Conservation (phyloP, 73 alveolate genomes). For the Symbiodinium natans region DNA sequence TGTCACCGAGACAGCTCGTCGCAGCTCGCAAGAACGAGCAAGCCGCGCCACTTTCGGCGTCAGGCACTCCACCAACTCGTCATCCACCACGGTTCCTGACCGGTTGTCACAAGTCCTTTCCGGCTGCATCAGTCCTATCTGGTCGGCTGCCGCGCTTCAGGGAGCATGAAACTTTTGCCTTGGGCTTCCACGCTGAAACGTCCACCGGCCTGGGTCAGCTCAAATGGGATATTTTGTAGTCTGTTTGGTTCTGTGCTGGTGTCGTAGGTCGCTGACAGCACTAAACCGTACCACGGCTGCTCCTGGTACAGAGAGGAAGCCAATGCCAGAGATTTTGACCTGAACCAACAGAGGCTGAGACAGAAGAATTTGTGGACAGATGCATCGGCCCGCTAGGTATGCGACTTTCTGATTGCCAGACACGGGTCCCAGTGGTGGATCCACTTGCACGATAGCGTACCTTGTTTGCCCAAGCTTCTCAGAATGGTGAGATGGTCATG, state of each 20-base stretch:
- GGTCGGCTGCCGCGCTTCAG: too few species aligned
- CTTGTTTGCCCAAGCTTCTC: too few species aligned
- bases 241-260: too few species aligned
- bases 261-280: slow-evolving; percentile 96
- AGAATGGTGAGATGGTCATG: too few species aligned
- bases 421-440: slow-evolving; percentile 99
- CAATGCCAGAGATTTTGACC: slow-evolving; percentile 95
- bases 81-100: slow-evolving; percentile 96
- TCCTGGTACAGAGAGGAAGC: slow-evolving; percentile 95
- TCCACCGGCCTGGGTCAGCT: not conserved
- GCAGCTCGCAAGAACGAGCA: not conserved
- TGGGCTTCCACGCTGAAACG: slow-evolving; percentile 1
- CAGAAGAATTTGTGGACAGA: not conserved
- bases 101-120: too few species aligned
- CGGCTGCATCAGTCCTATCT: too few species aligned
- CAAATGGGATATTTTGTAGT: too few species aligned
- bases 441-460: slow-evolving; percentile 98
- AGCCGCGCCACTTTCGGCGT: slow-evolving; percentile 96
- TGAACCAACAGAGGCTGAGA: not conserved
- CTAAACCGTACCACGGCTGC: slow-evolving; percentile 86
- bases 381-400: too few species aligned
- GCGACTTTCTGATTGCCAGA: slow-evolving; percentile 97
- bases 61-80: slow-evolving; percentile 96
- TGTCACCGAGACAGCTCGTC: not conserved
- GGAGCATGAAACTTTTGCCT: too few species aligned